A percentile compares a stretch with the other conserved stretches of the same genome.
Evolutionary conservation across 495 filamentous ascomycete species (phyloP).

Genomic region (Pyrenula aspistea): DNA sequence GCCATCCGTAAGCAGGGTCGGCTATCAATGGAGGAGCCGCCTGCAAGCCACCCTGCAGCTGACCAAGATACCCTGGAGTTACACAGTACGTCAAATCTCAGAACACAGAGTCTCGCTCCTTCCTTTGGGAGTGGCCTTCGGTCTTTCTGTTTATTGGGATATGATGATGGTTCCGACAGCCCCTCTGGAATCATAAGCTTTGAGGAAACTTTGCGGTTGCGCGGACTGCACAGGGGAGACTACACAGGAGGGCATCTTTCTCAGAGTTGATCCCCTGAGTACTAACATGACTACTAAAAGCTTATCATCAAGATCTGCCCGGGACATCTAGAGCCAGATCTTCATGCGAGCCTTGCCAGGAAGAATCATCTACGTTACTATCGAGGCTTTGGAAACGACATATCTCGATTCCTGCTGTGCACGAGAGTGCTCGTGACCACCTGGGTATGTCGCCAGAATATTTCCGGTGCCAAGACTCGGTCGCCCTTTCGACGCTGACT

Average conservation of each 20-base stretch:
- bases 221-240: no score
- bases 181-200: no score
- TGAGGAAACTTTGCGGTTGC: no score
- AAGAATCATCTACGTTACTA: no score
- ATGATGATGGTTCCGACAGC: no score
- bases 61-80: not conserved
- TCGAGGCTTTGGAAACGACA: not conserved
- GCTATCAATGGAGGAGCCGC: not conserved
- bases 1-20: not conserved
- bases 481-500: not conserved
- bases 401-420: not conserved
- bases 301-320: not conserved
- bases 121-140: no score
- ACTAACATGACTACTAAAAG: no score
- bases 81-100: not conserved
- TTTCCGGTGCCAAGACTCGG: not conserved
- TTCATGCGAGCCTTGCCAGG: not conserved
- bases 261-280: no score
- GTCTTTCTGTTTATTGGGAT: no score
- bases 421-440: not conserved
- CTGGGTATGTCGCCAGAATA: not conserved
- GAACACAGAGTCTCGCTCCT: no score
- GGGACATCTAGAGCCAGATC: not conserved
- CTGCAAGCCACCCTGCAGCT: not conserved
- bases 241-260: no score